phyloP scores from a whole-genome alignment of 768 basidiomycete species.

The Boletales sp. region DNA sequence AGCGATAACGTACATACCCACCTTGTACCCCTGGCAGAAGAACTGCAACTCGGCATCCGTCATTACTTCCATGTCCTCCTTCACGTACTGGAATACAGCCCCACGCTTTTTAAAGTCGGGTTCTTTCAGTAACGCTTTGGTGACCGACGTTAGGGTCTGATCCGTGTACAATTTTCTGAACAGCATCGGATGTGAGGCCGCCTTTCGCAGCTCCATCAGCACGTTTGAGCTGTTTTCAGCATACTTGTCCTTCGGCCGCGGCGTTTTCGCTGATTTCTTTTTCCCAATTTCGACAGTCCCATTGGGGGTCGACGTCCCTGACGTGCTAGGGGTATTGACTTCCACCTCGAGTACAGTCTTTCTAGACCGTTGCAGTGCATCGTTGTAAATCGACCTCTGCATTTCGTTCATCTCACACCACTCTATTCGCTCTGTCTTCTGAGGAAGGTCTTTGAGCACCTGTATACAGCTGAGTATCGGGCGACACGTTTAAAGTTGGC shows the following conservation, averaged over 20 bases:
- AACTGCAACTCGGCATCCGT: conserved; percentile 92
- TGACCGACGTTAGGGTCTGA: conserved; percentile 64
- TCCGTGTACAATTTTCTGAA: conserved; percentile 87
- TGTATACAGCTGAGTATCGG: conserved; percentile 26
- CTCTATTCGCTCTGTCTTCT: conserved; percentile 89
- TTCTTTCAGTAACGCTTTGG: conserved; percentile 84
- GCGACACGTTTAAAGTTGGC: background rate
- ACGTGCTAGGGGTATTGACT: conserved; percentile 21
- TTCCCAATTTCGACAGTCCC: conserved; percentile 25
- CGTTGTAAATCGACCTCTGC: conserved; percentile 81
- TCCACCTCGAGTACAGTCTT: conserved; percentile 65
- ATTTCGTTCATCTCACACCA: conserved; percentile 90
- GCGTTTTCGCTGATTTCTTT: conserved; percentile 31
- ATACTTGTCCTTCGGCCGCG: conserved; percentile 64
- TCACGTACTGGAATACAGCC: conserved; percentile 78
- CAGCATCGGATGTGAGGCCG: conserved; percentile 93
- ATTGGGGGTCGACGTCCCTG: conserved; percentile 31
- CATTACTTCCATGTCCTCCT: conserved; percentile 98
- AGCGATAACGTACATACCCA: conserved; percentile 23
- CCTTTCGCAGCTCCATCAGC: conserved; percentile 96
- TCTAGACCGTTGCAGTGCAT: conserved; percentile 80
- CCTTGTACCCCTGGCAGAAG: conserved; percentile 86
- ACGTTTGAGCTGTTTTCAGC: conserved; percentile 87
- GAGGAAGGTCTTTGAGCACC: conserved; percentile 91
- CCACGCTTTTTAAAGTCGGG: conserved; percentile 86